Conservation (phyloP, 495 filamentous ascomycete species). For the Astrothelium subdiscretum region DNA sequence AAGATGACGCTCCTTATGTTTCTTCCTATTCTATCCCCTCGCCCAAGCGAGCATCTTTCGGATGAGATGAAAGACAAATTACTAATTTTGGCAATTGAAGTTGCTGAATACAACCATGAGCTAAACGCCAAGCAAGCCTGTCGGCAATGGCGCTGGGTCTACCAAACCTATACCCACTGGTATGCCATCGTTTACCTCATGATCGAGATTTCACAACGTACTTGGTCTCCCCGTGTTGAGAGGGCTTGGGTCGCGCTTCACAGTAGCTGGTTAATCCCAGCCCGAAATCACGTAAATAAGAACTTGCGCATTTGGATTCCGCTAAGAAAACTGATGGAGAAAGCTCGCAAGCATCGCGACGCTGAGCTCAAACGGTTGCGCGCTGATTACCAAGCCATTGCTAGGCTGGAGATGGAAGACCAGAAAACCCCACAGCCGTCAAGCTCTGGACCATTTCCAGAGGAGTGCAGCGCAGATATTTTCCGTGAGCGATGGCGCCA, state of each 20-base stretch:
- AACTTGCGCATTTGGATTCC: conserved; percentile 41
- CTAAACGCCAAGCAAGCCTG: conserved; percentile 37
- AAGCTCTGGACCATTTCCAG: conserved; percentile 25
- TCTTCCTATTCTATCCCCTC: conserved; percentile 30
- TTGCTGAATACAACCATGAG: conserved; percentile 44
- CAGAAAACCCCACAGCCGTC: conserved; percentile 21
- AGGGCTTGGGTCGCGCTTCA: conserved; percentile 44
- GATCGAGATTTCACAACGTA: conserved; percentile 38
- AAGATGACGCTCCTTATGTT: conserved; percentile 39
- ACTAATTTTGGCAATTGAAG: conserved; percentile 36
- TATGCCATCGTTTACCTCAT: conserved; percentile 45
- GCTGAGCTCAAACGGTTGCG: conserved; percentile 32
- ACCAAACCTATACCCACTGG: conserved; percentile 50
- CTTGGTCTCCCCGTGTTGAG: conserved; percentile 40
- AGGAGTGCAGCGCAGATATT: conserved; percentile 15
- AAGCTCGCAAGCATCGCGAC: conserved; percentile 36
- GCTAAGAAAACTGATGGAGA: conserved; percentile 39
- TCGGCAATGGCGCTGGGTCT: conserved; percentile 49
- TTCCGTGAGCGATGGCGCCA: conserved; percentile 32
- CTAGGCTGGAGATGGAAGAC: conserved; percentile 26
- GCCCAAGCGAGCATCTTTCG: conserved; percentile 21
- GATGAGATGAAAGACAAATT: conserved; percentile 31
- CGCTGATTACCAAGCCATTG: conserved; percentile 20
- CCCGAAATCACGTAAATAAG: conserved; percentile 27
- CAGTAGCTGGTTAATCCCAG: conserved; percentile 36